These are phyloP conservation scores for Crepidotus variabilis DNA, from an alignment of 768 basidiomycete species.

Conservation along the genomic window DNA sequence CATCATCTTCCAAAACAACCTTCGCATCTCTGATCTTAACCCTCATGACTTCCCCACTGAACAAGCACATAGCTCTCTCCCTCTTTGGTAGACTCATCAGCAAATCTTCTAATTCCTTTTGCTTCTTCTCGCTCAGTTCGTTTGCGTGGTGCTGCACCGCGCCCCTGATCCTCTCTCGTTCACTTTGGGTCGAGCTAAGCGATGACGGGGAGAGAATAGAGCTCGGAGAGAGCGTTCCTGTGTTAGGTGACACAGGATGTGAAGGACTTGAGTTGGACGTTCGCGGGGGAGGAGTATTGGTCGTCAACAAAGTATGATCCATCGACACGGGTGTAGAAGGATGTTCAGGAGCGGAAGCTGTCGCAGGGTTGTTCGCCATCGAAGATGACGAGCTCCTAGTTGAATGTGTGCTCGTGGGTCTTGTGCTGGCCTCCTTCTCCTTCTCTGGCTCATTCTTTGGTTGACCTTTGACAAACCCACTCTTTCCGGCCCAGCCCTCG, in stretches of 20 bases:
- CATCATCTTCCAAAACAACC: constrained; percentile 72
- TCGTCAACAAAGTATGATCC: constrained; percentile 65
- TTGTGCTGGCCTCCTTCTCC: not conserved
- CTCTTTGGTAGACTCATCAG: constrained; percentile 85
- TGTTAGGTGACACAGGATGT: constrained; percentile 45
- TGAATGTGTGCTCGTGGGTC: constrained; percentile 59
- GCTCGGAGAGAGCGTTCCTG: not conserved
- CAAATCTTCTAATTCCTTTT: constrained; percentile 67
- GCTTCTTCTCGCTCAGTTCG: constrained; percentile 27
- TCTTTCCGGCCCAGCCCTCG: constrained; percentile 3
- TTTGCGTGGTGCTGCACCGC: constrained; percentile 67
- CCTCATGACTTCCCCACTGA: constrained; percentile 77
- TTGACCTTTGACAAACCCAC: not conserved
- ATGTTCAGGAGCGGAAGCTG: constrained; percentile 87
- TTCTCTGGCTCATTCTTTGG: not conserved
- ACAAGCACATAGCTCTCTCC: constrained; percentile 87
- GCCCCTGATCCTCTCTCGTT: constrained; percentile 68
- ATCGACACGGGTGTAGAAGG: constrained; percentile 84
- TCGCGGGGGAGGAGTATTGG: constrained; percentile 49
- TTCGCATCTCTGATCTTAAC: constrained; percentile 81
- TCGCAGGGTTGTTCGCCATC: constrained; percentile 48
- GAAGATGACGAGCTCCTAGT: constrained; percentile 49
- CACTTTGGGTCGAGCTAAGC: constrained; percentile 20
- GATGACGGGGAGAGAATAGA: not conserved
- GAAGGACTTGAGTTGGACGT: constrained; percentile 68